Evolutionary conservation across 2,329 filamentous ascomycete genomes (phyloP).

Genomic region (Hymenoscyphus scutula): DNA sequence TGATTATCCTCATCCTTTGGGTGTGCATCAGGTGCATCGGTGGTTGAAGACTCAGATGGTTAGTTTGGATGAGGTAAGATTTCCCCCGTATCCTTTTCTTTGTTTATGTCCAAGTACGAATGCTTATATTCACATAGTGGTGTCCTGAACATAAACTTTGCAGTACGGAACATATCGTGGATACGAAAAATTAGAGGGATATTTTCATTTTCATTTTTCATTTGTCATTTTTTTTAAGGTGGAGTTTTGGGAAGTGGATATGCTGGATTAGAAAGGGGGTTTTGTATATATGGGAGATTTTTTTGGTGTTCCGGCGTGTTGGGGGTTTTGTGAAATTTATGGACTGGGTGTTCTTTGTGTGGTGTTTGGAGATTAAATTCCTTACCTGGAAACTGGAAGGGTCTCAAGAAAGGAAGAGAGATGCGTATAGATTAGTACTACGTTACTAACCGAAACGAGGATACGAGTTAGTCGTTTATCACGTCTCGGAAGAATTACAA

Average conservation of each 20-base stretch:
- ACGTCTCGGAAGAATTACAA: no score
- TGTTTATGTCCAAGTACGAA: no score
- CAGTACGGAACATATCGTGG: constrained; percentile 4
- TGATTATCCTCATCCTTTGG: constrained; percentile 34
- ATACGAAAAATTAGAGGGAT: neutral
- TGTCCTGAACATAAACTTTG: constrained; percentile 31
- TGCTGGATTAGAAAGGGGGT: no score
- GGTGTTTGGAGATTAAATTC: neutral
- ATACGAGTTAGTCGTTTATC: no score
- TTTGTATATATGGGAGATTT: neutral
- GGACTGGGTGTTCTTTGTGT: no score
- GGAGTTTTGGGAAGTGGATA: neutral
- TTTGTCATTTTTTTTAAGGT: no score
- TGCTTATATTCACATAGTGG: constrained; percentile 14
- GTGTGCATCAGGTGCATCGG: constrained; percentile 34
- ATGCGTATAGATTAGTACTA: no score
- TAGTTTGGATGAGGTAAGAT: constrained; percentile 20
- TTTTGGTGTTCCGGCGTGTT: neutral
- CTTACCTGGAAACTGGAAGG: no score
- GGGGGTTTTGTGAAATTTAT: neutral
- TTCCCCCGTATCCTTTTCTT: neutral
- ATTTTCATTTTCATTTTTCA: no score
- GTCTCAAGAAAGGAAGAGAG: no score
- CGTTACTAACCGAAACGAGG: no score
- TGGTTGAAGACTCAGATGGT: constrained; percentile 28